Evolutionary conservation across 768 basidiomycete genomes (phyloP), one percentile per base, ranked within the genome.

Genomic region (Paxillus ammoniavirescens): DNA sequence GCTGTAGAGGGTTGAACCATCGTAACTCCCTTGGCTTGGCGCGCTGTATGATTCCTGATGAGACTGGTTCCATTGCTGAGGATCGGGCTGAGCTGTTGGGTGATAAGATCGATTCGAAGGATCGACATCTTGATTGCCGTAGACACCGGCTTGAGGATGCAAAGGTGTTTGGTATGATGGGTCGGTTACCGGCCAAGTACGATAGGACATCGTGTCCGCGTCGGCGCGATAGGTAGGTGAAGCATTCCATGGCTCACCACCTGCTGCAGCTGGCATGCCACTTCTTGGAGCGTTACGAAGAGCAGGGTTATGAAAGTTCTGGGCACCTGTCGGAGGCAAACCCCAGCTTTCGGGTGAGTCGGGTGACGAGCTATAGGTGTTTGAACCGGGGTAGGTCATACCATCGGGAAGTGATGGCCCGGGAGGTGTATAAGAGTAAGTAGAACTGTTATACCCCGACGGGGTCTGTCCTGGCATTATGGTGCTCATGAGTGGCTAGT

Each of bases 311-410:
- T 82, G 60, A 73, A 82, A 63, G 47, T 9, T 76, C 61, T 53
- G 77, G 49, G 37, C 65, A 35, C 53, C 37, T 12, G 66, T 21
- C 38, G 67, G 59, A 14, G 72, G 57, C 62, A 87, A 88, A 8
- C 73, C 79, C 86, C 87, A 89, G 36, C 77, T 65, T 28, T 82
- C 72, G 10, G 78, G 58, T 33, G 77, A 70, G 51, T 79, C 76
- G 33, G 79, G 63, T 28, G 80, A 61, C 14, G 77, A 53, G 44
- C 72, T 62, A 47, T 76, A 77, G 60, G 79, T 75, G 46, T 73
- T 62, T 17, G 77, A 58, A 41, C 72, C 69, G 54, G 78, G 60
- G 61, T 77, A 83, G 38, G 61, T 57, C 56, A 74, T 68, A 50
- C 71, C 60, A 44, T 79, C 80, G 43, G 76, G 50, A 48, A 72